Evolutionary conservation across 2,329 filamentous ascomycete genomes (phyloP), one percentile per base, ranked within the genome.

Genomic region (Ophiosphaerella korrae): DNA sequence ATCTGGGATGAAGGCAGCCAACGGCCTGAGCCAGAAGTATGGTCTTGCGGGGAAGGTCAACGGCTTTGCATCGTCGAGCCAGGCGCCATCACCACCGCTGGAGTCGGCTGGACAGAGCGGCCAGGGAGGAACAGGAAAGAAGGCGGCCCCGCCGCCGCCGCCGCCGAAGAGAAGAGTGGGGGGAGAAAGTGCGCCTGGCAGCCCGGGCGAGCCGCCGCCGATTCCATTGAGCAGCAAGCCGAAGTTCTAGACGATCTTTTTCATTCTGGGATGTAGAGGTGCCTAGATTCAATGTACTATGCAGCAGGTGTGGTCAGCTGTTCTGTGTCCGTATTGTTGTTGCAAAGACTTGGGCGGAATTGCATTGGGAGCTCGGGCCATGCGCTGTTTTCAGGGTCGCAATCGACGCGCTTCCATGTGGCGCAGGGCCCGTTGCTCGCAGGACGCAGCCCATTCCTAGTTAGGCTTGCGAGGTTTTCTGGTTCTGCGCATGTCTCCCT

Each of bases 1-100:
- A 1, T 75, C 82, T 5, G 87, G 87, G 0, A 78, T 81, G 62
- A 77, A 79, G 63, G 80, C 78, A 16, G 85, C 85, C 3, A 83
- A 81, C 53, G 77, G 74, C 1, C 60, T 87, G 48, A 83, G 85
- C 47, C 81, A 86, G 64, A 87, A 84, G 66, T 88, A 88, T 59
- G 83, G 82, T 3, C 74, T 86, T 43, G 70, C 75, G 5, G 74
- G 78, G 13, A 77, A 75, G 26, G 70, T 83, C 42, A 81, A 80
- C 55, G 75, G 72, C n/a, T 75, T 68, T 16, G 58, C 62, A 29
- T 65, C 67, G 7, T 49, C 62, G 11, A 59, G 58, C 32, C 49
- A 65, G 41, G 35, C 66, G 12, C 56, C 67, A 31, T 55, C 62
- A 37, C 57, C 56, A 34, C 55, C 61, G 36, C 57, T 55, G 32